Evolutionary conservation across 2,329 filamentous ascomycete genomes (phyloP), one percentile per base, ranked within the genome.

Genomic region (Amauroascus verrucosus): DNA sequence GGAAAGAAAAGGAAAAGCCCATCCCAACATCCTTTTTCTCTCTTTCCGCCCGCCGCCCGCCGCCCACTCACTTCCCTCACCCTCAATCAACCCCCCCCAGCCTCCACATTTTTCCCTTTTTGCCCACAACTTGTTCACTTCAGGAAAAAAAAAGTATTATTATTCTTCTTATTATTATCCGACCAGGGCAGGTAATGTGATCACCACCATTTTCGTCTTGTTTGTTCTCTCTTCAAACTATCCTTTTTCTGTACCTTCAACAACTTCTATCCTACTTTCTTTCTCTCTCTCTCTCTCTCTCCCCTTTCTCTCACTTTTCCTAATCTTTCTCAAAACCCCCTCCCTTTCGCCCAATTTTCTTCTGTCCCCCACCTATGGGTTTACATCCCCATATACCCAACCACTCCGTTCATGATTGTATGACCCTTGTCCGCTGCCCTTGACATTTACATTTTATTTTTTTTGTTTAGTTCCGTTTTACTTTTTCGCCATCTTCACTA

Each of bases 371-470:
- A 43, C 38, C 30, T 26, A 51, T 43, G 37, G 48, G 48, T 32
- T 41, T 26, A 33, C 30, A 38, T 51, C 48, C n/a, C 48, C 48
- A 35, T 43, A 43, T 41, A 53, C 59, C 60, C 59, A 53, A 56
- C 59, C 55, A 58, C 62, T 58, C 58, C 55, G 55, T 57, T 58
- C 56, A 58, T 55, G 57, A 59, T 56, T 60, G 56, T 55, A 62
- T 63, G 60, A 62, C 63, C 62, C 64, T 64, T 64, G 60, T 56
- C 53, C 54, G 7, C 7, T 40, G n/a, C 20, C 33, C 24, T 30
- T 8, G n/a, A n/a, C n/a, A n/a, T n/a, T n/a, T n/a, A n/a, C n/a
- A n/a, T n/a, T 45, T 26, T 28, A 2, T 28, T 18, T 7, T 24
- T 35, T 30, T 32, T 16, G 33, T 48, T 41, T 52, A 46, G 40